A percentile compares a stretch with the other conserved stretches of the same genome.
These are phyloP conservation scores for Fraxinus cuspidata DNA, from an alignment of 257 asterid genomes.

Conservation along the genomic window DNA sequence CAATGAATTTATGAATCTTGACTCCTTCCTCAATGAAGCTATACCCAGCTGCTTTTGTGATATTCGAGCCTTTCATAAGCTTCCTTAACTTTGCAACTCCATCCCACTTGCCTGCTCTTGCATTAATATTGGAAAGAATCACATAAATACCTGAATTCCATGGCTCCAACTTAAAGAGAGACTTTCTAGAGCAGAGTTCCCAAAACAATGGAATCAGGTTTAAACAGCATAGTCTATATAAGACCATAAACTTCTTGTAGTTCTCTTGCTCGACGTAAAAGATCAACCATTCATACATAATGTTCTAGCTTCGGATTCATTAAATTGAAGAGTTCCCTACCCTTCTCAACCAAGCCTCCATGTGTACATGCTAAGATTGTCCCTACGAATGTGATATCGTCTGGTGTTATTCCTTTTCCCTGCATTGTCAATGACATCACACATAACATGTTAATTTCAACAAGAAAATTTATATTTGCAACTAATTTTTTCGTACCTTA, in stretches of 20 bases:
- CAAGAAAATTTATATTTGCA: too few relatives aligned
- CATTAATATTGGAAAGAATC: conserved; percentile 80
- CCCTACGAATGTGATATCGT: conserved; percentile 83
- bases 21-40: conserved; percentile 75
- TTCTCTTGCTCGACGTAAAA: conserved; percentile 77
- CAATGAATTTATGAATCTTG: conserved; percentile 62
- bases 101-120: conserved; percentile 63
- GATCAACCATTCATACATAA: conserved; percentile 85
- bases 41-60: conserved; percentile 70
- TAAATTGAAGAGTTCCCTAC: conserved; percentile 53
- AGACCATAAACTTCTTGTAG: conserved; percentile 66
- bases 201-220: conserved; percentile 82
- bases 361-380: conserved; percentile 83
- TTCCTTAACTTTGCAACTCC: conserved; percentile 71
- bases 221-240: conserved; percentile 68
- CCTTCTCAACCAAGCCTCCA: conserved; percentile 70
- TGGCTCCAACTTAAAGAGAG: conserved; percentile 65
- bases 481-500: too few relatives aligned
- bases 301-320: conserved; percentile 72
- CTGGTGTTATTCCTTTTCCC: conserved; percentile 54
- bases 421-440: conserved; percentile 36
- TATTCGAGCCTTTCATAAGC: conserved; percentile 62
- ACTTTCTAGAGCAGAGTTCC: conserved; percentile 73
- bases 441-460: conserved; percentile 8
- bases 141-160: conserved; percentile 82